phyloP scores from a whole-genome alignment of 495 filamentous ascomycete species.

The Penicillium atrosanguineum region DNA sequence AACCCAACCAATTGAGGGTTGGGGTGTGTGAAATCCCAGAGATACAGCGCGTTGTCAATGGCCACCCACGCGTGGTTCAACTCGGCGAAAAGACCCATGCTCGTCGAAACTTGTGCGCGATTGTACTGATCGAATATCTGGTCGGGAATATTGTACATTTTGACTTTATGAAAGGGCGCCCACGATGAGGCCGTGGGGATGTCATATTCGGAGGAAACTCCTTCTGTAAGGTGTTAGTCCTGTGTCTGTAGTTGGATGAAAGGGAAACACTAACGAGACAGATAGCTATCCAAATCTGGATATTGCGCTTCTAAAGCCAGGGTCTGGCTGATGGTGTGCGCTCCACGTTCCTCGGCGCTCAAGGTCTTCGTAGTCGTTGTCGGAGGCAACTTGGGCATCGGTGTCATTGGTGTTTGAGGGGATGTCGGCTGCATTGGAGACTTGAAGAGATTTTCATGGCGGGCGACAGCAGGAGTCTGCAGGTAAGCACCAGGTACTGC shows the following conservation, averaged over 20 bases:
- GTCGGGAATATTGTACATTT: conserved; percentile 83
- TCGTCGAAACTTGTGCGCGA: conserved; percentile 72
- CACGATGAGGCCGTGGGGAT: conserved; percentile 63
- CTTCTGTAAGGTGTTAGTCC: conserved; percentile 49
- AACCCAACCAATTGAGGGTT: conserved; percentile 88
- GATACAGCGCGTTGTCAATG: conserved; percentile 91
- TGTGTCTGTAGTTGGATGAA: neutral
- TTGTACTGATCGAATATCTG: conserved; percentile 88
- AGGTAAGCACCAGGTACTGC: conserved; percentile 70
- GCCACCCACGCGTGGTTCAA: conserved; percentile 92
- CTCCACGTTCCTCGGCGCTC: conserved; percentile 73
- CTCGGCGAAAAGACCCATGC: conserved; percentile 90
- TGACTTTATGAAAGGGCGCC: conserved; percentile 83
- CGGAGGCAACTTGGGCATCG: conserved; percentile 39
- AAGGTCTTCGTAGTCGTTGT: conserved; percentile 36
- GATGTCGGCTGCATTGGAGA: conserved; percentile 18
- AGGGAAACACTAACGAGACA: conserved; percentile 67
- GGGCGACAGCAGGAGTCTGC: conserved; percentile 59
- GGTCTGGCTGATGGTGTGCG: conserved; percentile 77
- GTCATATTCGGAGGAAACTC: conserved; percentile 89
- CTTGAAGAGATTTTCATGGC: conserved; percentile 4
- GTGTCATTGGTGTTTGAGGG: conserved; percentile 27
- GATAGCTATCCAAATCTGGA: conserved; percentile 85
- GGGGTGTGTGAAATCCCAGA: conserved; percentile 94
- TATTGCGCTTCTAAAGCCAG: conserved; percentile 73